These are phyloP conservation scores for Trichoderma breve DNA, from an alignment of 2,329 filamentous ascomycete species.

Conservation along the genomic window DNA sequence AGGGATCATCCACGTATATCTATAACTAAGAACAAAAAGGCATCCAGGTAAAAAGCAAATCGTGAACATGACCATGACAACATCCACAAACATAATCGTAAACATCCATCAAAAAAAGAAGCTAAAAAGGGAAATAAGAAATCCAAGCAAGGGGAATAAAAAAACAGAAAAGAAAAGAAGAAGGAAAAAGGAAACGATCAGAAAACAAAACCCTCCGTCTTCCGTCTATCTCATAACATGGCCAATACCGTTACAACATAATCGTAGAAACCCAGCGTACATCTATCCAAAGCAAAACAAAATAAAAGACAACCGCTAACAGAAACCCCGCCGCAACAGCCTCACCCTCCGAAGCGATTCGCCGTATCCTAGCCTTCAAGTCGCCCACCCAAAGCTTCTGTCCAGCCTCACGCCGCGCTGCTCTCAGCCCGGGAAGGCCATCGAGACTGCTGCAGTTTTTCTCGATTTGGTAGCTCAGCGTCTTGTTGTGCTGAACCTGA, in stretches of 20 bases:
- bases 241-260: constrained; percentile 10
- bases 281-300: constrained; percentile 29
- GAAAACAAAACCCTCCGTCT: background rate
- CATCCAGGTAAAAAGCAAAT: background rate
- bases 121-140: background rate
- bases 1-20: constrained; percentile 11
- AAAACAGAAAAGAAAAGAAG: background rate
- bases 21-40: background rate
- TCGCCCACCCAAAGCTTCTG: constrained; percentile 48
- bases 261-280: background rate
- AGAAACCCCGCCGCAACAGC: constrained; percentile 35
- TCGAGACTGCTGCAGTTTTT: constrained; percentile 59
- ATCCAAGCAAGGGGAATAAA: background rate
- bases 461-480: constrained; percentile 55
- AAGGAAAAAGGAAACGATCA: background rate
- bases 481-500: constrained; percentile 46
- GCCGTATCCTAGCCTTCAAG: constrained; percentile 28
- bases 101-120: background rate
- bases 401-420: constrained; percentile 49
- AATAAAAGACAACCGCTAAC: constrained; percentile 32
- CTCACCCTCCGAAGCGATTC: constrained; percentile 32
- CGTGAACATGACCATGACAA: background rate
- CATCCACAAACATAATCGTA: background rate
- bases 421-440: constrained; percentile 55
- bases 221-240: constrained; percentile 12